A percentile compares a stretch with the other conserved stretches of the same genome.
Evolutionary conservation across 257 asterid species (phyloP).

Genomic region (Solanum etuberosum): DNA sequence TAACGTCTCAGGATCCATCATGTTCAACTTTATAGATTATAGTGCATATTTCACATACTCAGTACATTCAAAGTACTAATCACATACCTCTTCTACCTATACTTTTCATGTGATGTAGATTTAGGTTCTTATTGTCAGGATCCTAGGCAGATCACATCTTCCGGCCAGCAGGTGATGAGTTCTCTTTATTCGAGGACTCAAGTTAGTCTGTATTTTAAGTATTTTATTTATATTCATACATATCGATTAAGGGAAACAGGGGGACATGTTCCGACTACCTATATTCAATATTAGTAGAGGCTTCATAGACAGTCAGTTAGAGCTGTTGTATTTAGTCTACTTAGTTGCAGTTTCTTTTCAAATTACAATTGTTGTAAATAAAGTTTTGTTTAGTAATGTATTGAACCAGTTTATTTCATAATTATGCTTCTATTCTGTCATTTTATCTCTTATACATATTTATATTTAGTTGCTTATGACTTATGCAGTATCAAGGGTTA

Average conservation of each 20-base stretch:
- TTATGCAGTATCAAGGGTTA: background rate
- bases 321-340: background rate
- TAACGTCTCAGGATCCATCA: background rate
- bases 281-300: background rate
- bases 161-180: background rate
- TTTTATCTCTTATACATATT: too few species aligned
- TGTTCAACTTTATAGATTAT: background rate
- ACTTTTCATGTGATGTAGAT: background rate
- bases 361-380: too few species aligned
- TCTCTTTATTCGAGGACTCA: background rate
- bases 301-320: background rate
- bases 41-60: background rate
- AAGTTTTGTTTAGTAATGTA: too few species aligned
- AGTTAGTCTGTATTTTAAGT: background rate
- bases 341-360: too few species aligned
- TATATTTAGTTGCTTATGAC: background rate
- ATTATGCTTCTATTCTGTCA: too few species aligned
- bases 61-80: background rate
- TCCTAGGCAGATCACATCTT: background rate
- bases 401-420: background rate
- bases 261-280: background rate
- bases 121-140: background rate
- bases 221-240: too few species aligned
- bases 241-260: background rate
- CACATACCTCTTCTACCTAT: background rate